Evolutionary conservation across 441 rosid species (phyloP).

Genomic region (Biscutella laevigata): DNA sequence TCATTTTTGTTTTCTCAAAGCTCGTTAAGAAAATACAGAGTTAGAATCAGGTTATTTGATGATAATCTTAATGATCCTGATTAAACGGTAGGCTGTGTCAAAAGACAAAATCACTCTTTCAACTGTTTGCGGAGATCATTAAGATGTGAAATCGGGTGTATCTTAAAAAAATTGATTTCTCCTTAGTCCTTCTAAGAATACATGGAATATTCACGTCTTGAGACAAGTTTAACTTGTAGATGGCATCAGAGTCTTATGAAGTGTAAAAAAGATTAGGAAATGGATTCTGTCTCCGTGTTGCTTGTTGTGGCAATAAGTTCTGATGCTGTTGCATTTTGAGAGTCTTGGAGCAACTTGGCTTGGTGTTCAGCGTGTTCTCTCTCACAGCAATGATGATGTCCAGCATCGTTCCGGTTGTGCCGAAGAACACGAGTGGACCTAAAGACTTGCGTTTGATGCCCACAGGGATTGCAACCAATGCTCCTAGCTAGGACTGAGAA

Average conservation of each 20-base stretch:
- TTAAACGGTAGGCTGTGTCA: not conserved
- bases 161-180: too few relatives aligned
- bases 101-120: not conserved
- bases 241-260: not conserved
- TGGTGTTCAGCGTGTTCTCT: conserved; percentile 91
- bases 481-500: conserved; percentile 79
- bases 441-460: conserved; percentile 81
- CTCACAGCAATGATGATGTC: conserved; percentile 81
- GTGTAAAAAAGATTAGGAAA: not conserved
- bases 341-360: conserved; percentile 44
- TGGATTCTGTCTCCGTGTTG: conserved; percentile 15
- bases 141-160: not conserved
- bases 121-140: not conserved
- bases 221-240: not conserved
- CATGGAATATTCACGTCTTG: not conserved
- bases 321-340: conserved; percentile 14
- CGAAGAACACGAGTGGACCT: conserved; percentile 82
- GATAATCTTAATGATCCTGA: too few relatives aligned
- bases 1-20: too few relatives aligned
- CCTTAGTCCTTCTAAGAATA: not conserved
- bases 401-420: conserved; percentile 95
- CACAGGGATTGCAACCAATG: conserved; percentile 78
- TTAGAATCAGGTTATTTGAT: too few relatives aligned
- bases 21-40: too few relatives aligned
- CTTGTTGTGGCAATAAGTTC: too few relatives aligned